phyloP scores from a whole-genome alignment of 2,329 filamentous ascomycete genomes.

The Neonectria magnoliae region DNA sequence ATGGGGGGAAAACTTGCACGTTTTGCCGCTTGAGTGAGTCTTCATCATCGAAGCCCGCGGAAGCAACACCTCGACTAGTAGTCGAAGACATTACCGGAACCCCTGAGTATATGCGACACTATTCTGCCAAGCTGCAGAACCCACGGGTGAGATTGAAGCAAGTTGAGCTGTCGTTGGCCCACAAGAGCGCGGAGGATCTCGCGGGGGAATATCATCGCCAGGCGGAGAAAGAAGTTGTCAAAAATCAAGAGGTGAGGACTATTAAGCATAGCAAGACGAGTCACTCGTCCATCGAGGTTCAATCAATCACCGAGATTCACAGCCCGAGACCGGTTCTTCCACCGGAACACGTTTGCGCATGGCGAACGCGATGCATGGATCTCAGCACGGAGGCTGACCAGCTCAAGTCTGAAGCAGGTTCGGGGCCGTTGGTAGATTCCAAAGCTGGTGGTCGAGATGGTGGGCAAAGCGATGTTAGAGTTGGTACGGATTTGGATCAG shows the following conservation, averaged over 20 bases:
- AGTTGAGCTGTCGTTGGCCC: conserved; percentile 43
- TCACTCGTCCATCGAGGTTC: conserved; percentile 16
- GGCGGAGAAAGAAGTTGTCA: conserved; percentile 6
- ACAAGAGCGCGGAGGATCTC: conserved; percentile 33
- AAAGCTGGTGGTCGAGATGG: conserved; percentile 23
- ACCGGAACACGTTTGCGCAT: conserved; percentile 54
- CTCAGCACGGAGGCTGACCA: conserved; percentile 54
- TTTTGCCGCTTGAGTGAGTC: conserved; percentile 37
- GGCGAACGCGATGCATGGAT: conserved; percentile 54
- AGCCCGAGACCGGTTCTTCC: conserved; percentile 49
- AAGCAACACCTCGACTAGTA: conserved; percentile 3
- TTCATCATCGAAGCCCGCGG: conserved; percentile 22
- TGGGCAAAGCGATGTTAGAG: conserved; percentile 29
- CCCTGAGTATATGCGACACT: conserved; percentile 4
- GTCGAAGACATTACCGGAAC: conserved; percentile 8
- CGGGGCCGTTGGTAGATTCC: conserved; percentile 24
- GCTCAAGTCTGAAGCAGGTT: conserved; percentile 52
- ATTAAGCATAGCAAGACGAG: conserved; percentile 10
- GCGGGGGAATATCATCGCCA: conserved; percentile 16
- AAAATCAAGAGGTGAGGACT: conserved; percentile 9
- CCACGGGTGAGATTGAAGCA: conserved; percentile 41
- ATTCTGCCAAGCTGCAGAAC: conserved; percentile 19
- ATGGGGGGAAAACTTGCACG: conserved; percentile 30
- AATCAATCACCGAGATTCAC: conserved; percentile 38
- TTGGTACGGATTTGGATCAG: conserved; percentile 28